These are phyloP conservation scores for Moniliophthora roreri DNA, from an alignment of 1,284 basidiomycete species.

Conservation along the genomic window DNA sequence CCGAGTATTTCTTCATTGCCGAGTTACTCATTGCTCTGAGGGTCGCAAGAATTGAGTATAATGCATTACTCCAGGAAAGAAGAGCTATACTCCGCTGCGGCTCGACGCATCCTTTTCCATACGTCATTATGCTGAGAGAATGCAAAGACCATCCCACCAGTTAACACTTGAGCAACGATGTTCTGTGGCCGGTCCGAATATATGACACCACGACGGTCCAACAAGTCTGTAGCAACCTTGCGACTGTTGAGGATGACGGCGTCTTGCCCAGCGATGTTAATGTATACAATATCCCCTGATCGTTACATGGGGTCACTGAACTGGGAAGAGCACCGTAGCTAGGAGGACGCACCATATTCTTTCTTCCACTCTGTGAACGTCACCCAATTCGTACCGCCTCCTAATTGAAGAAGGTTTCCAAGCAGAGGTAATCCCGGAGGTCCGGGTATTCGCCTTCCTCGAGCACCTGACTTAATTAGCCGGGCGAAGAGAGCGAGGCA, in stretches of 20 bases:
- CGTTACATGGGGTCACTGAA: neutral
- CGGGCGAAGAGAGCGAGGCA: too few species aligned
- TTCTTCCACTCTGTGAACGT: slow-evolving; percentile 20
- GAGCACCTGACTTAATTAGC: too few species aligned
- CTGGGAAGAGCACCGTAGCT: neutral
- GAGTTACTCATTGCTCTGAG: neutral
- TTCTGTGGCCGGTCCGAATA: slow-evolving; percentile 6
- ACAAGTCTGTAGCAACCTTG: slow-evolving; percentile 3
- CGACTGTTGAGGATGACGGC: slow-evolving; percentile 4
- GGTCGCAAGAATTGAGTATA: too few species aligned
- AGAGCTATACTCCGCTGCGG: slow-evolving; percentile 12
- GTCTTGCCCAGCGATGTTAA: slow-evolving; percentile 5
- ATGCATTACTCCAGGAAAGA: too few species aligned
- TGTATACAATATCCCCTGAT: slow-evolving; percentile 6
- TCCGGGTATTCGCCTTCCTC: too few species aligned
- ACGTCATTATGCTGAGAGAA: slow-evolving; percentile 15
- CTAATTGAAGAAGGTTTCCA: slow-evolving; percentile 18
- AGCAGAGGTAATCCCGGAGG: slow-evolving; percentile 15
- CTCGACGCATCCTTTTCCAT: slow-evolving; percentile 17
- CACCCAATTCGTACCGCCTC: slow-evolving; percentile 16
- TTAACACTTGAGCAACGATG: slow-evolving; percentile 10
- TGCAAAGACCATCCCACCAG: slow-evolving; percentile 16
- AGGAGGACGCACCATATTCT: slow-evolving; percentile 12
- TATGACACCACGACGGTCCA: slow-evolving; percentile 9
- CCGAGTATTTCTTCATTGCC: slow-evolving; percentile 1